Evolutionary conservation across 2,329 filamentous ascomycete species (phyloP), one percentile per base, ranked within the genome.

Genomic region (Colletotrichum camelliae): DNA sequence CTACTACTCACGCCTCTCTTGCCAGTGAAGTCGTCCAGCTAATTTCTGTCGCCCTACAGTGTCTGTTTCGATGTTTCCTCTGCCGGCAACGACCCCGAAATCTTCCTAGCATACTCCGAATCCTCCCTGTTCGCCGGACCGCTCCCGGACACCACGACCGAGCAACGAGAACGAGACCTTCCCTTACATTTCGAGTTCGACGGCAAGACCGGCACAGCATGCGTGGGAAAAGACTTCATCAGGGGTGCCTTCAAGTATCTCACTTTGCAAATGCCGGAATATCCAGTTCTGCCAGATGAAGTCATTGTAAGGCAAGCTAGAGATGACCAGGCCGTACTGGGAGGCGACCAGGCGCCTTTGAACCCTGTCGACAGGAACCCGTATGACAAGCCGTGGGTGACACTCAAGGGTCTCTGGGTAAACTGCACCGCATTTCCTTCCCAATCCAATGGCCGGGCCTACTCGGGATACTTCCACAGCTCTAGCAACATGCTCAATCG

Each of bases 171-270:
- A 21, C 71, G 79, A 43, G 77, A 79, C 31, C 68, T 80, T 16
- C 74, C 79, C 4, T 16, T 81, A 65, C 74, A 85, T 21, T 79
- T 83, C 48, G 78, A 80, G 7, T 78, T 84, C 8, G 77, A 77
- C 9, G 78, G 76, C 64, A 77, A 75, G 37, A 82, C 80, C 8
- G 82, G 84, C 18, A 73, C 77, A 5, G 81, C 83, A 57, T 85
- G 84, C 71, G 81, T 87, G 3, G 81, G 79, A 43, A 64, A 62
- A 18, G 66, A 79, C 48, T 72, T 76, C 43, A 57, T 86, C 72
- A 81, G 86, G 7, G 86, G 87, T 4, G 86, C 85, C 2, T 88
- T 88, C 76, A 82, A 86, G 5, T 89, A 88, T 66, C 79, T 88
- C 58, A 87, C 85, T 3, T 77, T 87, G 2, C 77, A 79, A 39